These are phyloP conservation scores for Colletotrichum sp. DNA, from an alignment of 2,329 filamentous ascomycete species.

Conservation along the genomic window DNA sequence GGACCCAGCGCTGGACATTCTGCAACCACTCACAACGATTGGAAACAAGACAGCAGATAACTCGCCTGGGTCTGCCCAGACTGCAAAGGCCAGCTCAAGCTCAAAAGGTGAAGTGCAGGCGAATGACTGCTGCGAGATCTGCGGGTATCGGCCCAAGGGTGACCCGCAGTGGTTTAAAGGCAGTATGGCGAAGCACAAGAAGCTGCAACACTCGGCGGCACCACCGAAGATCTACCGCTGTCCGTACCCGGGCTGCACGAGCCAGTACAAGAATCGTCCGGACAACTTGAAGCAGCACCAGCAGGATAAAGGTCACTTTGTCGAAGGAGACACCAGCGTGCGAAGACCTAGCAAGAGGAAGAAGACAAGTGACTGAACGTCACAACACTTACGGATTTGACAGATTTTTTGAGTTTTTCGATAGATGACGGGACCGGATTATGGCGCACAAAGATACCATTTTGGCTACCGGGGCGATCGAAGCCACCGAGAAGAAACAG, in stretches of 20 bases:
- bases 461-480: background rate
- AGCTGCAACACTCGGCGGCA: constrained; percentile 54
- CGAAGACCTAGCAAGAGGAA: constrained; percentile 53
- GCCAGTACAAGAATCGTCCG: constrained; percentile 59
- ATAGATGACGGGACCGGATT: background rate
- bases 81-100: background rate
- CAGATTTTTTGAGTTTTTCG: background rate
- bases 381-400: background rate
- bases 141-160: constrained; percentile 60
- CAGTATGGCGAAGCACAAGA: constrained; percentile 64
- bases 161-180: constrained; percentile 64
- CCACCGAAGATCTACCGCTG: constrained; percentile 59
- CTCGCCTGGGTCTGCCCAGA: background rate
- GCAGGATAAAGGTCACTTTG: constrained; percentile 60
- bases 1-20: background rate
- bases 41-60: background rate
- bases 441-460: background rate
- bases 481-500: background rate
- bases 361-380: constrained; percentile 35
- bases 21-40: background rate
- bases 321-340: constrained; percentile 40
- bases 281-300: constrained; percentile 63
- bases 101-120: constrained; percentile 48
- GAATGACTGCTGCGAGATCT: constrained; percentile 53
- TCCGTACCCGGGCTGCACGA: constrained; percentile 57